These are phyloP conservation scores for Collybia mongolica DNA, from an alignment of 768 basidiomycete genomes.

Conservation along the genomic window DNA sequence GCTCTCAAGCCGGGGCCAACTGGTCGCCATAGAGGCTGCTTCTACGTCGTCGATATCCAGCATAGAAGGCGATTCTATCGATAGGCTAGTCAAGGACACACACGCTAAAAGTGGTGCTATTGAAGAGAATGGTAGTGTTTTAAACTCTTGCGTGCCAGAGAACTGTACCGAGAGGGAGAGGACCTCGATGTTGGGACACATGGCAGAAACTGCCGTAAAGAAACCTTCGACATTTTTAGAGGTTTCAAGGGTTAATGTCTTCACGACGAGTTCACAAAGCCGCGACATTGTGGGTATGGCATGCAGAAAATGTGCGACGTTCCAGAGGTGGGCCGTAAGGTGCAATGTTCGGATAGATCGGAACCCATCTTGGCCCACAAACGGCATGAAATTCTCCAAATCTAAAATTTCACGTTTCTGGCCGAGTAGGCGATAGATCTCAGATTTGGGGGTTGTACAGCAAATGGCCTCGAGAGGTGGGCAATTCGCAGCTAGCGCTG, in stretches of 20 bases:
- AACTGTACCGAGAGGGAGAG: constrained; percentile 1
- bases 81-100: constrained; percentile 4
- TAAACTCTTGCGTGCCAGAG: not conserved
- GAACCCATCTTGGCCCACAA: constrained; percentile 5
- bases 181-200: constrained; percentile 7
- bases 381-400: constrained; percentile 13
- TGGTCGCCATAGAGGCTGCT: constrained; percentile 3
- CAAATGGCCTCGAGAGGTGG: constrained; percentile 3
- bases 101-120: constrained; percentile 9
- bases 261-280: constrained; percentile 3
- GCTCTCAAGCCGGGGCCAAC: no score
- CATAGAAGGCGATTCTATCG: not conserved
- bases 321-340: constrained; percentile 11
- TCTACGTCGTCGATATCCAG: constrained; percentile 9
- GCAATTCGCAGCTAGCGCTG: constrained; percentile 8
- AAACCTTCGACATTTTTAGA: constrained; percentile 1
- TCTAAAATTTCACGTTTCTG: not conserved
- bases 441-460: not conserved
- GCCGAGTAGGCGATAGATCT: not conserved
- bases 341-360: constrained; percentile 6
- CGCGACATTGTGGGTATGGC: constrained; percentile 7
- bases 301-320: constrained; percentile 4
- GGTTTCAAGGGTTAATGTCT: constrained; percentile 4
- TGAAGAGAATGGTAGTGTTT: constrained; percentile 3
- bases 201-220: constrained; percentile 5